Evolutionary conservation across 2,329 filamentous ascomycete genomes (phyloP).

Genomic region (Cercospora sp.): DNA sequence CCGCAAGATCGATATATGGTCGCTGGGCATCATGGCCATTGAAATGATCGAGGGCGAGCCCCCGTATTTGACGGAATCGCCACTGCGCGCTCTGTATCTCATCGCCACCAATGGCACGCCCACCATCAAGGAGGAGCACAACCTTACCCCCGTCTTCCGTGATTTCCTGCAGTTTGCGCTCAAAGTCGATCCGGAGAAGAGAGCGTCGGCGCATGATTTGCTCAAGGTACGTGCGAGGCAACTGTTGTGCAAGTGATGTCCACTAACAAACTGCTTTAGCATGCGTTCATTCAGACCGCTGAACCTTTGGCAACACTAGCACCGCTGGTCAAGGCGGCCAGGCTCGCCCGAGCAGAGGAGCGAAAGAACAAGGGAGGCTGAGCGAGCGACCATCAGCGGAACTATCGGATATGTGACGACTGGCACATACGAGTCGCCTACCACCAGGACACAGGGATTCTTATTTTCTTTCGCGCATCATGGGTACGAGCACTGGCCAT

Average conservation of each 20-base stretch:
- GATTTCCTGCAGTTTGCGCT: constrained; percentile 92
- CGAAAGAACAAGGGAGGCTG: constrained; percentile 49
- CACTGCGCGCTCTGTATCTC: constrained; percentile 86
- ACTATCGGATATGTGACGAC: background rate
- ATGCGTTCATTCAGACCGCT: constrained; percentile 54
- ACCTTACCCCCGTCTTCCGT: constrained; percentile 75
- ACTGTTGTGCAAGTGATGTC: background rate
- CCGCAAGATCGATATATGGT: constrained; percentile 98
- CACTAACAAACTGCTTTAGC: constrained; percentile 33
- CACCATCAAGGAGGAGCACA: constrained; percentile 87
- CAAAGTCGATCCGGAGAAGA: constrained; percentile 95
- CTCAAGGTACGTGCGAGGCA: constrained; percentile 66
- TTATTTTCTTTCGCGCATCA: background rate
- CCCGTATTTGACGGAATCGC: constrained; percentile 93
- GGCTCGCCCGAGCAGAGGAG: constrained; percentile 82
- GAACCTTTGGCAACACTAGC: constrained; percentile 67
- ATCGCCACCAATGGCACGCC: constrained; percentile 98
- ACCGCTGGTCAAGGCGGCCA: constrained; percentile 81
- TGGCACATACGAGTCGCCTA: background rate
- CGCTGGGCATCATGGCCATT: constrained; percentile 97
- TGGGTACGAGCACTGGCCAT: background rate
- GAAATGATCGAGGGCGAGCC: constrained; percentile 99
- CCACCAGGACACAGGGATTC: background rate
- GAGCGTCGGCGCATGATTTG: constrained; percentile 90
- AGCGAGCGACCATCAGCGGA: background rate